Base-by-base conservation (phyloP, 257 asterid species). In the Paraleonurus japonicus region DNA sequence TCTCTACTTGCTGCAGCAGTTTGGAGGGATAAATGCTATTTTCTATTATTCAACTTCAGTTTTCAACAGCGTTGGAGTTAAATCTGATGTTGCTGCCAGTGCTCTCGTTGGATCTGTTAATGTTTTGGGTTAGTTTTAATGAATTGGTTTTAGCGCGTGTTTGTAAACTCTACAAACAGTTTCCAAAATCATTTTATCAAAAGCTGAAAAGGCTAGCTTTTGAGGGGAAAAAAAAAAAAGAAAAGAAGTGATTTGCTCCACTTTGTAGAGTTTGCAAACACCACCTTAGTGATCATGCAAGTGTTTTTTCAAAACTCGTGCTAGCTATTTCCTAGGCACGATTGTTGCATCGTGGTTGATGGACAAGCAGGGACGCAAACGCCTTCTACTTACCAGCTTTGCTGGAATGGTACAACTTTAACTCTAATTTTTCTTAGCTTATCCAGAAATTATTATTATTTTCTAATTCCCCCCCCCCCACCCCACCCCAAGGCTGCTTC, bases 21-120 rank as follows among this genome's bases (percentile, higher is more conserved):
- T 94, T 41, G 94, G 97, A 51, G 98, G 98, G 79, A 91, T 94
- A 77, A 94, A 94, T 76, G 95, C 97, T 2, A 92, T 94, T 30
- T 90, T 94, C 67, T 94, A 94, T 65, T 94, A 90, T 73, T 94
- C 98, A 57, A 94, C 98, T 30, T 78, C 98, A 1, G 97, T 94
- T 39, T 94, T 94, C 86, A 96, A 96, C 10, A 87, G 90, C 76
- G 97, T 95, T 78, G 98, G 98, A 76, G 82, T 94, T 73, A 68
- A 92, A 72, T 94, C 98, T 55, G 96, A 94, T 78, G 88, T 94
- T 70, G 96, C 97, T 61, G 96, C 96, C 62, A 94, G 96, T 76
- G 96, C 97, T 79, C 83, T 94, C 43, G 98, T 94, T 78, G 98
- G 98, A 63, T 95, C 98, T 19, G 83, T 97, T 65, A 94, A 94